Base-by-base conservation (phyloP, 768 basidiomycete genomes). In the Suillus tomentosus region DNA sequence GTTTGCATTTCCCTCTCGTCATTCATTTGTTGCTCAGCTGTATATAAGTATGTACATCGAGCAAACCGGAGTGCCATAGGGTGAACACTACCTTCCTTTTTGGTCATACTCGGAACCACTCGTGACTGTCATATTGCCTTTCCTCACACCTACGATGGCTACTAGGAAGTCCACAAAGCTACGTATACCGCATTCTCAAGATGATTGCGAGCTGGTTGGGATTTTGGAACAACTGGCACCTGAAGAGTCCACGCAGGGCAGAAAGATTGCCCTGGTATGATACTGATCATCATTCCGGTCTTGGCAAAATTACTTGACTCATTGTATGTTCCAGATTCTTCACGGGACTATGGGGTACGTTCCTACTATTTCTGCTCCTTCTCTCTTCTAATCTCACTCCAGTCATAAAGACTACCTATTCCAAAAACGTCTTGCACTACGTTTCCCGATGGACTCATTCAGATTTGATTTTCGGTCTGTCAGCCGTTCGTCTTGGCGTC, bases 321-420 rank as follows among this genome's bases (percentile, higher is more conserved):
- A n/a, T n/a, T 19, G 65, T 66, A 72, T 67, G 63, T 45, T 60
- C 50, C 71, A 94, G 92, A 89, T 94, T 67, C 77, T 93, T 9
- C 92, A 94, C 73, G 92, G 92, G 56, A 82, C 86, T 27, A 81
- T 91, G 82, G 92, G 92, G 92, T 90, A 73, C 75, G 83, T 69
- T 53, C 55, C 43, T 34, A 15, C 34, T 24, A 47, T 40, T 40
- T 5, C 55, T 37, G 39, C 31, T 3, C n/a, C 34, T n/a, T 27
- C 31, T 61, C 42, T 15, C 42, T 8, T 5, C 24, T 37, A 5
- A 48, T 43, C 37, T 56, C 53, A 17, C 56, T 70, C 56, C 74
- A 94, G 92, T 70, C 92, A 94, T 75, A 93, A 93, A 69, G 89
- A 94, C 72, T 94, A 94, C 76, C 73, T 94, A 56, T 93, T 89